Evolutionary conservation across 805 yeast species (phyloP), one percentile per base, ranked within the genome.

Genomic region (Wickerhamomyces bovis): DNA sequence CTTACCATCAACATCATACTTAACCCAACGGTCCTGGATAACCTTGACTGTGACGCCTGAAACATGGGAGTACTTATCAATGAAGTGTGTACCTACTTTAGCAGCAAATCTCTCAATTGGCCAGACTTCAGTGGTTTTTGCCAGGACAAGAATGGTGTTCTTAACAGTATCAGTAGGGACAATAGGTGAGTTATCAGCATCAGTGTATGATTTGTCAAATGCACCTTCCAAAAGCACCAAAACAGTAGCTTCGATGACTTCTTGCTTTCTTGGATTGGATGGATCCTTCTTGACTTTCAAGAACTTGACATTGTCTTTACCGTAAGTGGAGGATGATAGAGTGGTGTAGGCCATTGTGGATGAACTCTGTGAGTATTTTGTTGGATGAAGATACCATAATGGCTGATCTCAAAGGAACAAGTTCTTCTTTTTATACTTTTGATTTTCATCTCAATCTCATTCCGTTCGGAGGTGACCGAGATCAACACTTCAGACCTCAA

Each of bases 111-210:
- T 75, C 74, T 90, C 97, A 54, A 86, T 83, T 49, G 97, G 96
- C 85, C 90, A 86, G 43, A 85, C 92, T 53, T 89, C 87, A 43
- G 79, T 75, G 61, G 77, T 81, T 68, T 85, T 86, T 53, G 96
- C 97, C 54, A 86, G 83, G 30, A 90, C 75, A 62, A 85, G 74
- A 53, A 87, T 80, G 44, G 96, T 89, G 74, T 89, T 89, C 68
- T 89, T 89, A 46, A 89, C 89, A 1, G 96, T 88, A 67, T 89
- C 96, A 9, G 97, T 90, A 49, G 97, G 97, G 43, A 90, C 95
- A 60, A 90, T 81, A n/a, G 85, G 78, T 2, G 85, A 63, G 71
- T 90, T 90, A 69, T 90, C 95, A 35, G 96, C 97, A 48, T 83
- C 61, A 43, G 96, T 90, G 73, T 86, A 90, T 3, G 96, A 81